Evolutionary conservation across 2,329 filamentous ascomycete genomes (phyloP).

Genomic region (Sclerotinia glacialis): DNA sequence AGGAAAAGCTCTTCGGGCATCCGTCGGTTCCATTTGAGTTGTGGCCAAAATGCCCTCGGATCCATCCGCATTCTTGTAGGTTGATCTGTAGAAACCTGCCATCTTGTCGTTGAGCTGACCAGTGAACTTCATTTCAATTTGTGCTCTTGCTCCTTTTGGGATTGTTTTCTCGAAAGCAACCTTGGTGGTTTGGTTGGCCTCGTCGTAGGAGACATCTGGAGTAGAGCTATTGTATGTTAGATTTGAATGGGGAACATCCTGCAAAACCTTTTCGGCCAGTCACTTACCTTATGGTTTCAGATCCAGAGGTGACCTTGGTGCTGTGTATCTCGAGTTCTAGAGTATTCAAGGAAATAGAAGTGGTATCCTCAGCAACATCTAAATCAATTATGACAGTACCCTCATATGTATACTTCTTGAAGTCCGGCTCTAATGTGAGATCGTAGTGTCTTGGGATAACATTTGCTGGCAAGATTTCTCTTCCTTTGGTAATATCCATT

Average conservation of each 20-base stretch:
- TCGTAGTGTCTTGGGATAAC: slow-evolving; percentile 92
- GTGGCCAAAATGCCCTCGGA: slow-evolving; percentile 80
- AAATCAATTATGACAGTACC: slow-evolving; percentile 83
- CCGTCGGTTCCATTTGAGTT: slow-evolving; percentile 94
- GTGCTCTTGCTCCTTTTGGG: slow-evolving; percentile 71
- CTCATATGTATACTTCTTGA: slow-evolving; percentile 82
- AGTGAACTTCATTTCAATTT: slow-evolving; percentile 73
- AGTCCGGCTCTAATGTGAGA: slow-evolving; percentile 85
- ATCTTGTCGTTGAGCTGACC: slow-evolving; percentile 88
- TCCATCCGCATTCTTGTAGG: slow-evolving; percentile 81
- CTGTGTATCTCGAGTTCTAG: slow-evolving; percentile 80
- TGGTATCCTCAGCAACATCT: slow-evolving; percentile 80
- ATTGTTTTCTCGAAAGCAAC: slow-evolving; percentile 74
- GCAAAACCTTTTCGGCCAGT: slow-evolving; percentile 13
- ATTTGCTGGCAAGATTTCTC: slow-evolving; percentile 87
- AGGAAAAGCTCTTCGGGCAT: slow-evolving; percentile 87
- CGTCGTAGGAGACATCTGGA: slow-evolving; percentile 69
- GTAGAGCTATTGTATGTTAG: slow-evolving; percentile 52
- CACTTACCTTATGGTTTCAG: slow-evolving; percentile 49
- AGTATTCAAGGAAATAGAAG: slow-evolving; percentile 82
- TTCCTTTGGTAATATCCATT: slow-evolving; percentile 60
- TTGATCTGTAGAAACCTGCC: slow-evolving; percentile 96
- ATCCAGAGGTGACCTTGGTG: slow-evolving; percentile 64
- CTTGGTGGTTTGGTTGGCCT: slow-evolving; percentile 76
- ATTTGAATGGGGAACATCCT: slow-evolving; percentile 24